phyloP scores from a whole-genome alignment of 31 red algal genomes.

The Asparagopsis taxiformis region DNA sequence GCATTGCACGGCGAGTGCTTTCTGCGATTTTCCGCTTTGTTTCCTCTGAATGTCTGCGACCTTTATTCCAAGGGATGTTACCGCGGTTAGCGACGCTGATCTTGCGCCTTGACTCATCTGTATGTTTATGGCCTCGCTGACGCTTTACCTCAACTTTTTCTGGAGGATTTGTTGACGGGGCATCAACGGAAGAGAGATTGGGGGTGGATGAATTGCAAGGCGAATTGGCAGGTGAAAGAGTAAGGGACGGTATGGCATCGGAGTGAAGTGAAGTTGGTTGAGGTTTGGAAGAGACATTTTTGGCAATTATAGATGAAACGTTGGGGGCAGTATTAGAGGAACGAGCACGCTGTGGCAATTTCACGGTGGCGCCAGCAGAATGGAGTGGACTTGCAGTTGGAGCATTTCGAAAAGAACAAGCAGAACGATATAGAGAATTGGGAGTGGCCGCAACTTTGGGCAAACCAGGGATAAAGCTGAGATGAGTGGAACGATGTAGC shows the following conservation, averaged over 20 bases:
- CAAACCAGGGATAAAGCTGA: neutral
- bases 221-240: neutral
- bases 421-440: neutral
- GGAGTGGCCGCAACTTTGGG: neutral
- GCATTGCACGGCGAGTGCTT: conserved; percentile 70
- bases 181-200: neutral
- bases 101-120: conserved; percentile 67
- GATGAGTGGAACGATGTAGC: neutral
- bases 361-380: neutral
- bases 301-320: neutral
- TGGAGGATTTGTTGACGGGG: neutral
- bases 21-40: conserved; percentile 88
- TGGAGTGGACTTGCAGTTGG: neutral
- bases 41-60: conserved; percentile 75
- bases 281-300: neutral
- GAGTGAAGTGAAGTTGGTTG: neutral
- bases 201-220: neutral
- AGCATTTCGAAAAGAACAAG: neutral
- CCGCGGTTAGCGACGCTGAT: conserved; percentile 85
- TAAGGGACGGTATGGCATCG: neutral
- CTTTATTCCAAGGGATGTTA: conserved; percentile 94
- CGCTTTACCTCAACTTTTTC: neutral
- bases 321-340: neutral
- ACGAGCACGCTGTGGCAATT: neutral
- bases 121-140: conserved; percentile 55